Evolutionary conservation across 2,329 filamentous ascomycete genomes (phyloP), one percentile per base, ranked within the genome.

Genomic region (Fusarium veterinarium): DNA sequence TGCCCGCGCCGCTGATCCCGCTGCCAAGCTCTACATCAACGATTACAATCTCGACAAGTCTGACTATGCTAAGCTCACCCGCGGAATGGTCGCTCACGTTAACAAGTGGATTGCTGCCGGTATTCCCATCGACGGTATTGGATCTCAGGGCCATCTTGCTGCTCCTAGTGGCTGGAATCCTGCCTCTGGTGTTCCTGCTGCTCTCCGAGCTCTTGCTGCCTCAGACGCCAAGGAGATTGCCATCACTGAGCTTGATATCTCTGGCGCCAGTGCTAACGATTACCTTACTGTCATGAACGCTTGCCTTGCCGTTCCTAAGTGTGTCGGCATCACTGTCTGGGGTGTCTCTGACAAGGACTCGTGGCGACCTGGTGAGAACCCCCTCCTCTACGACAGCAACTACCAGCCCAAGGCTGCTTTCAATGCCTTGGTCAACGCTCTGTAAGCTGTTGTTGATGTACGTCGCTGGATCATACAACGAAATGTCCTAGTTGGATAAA

Each of bases 11-110:
- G 91, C 90, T 69, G 92, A 94, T 79, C 91, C 92, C 5, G 76
- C 81, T 62, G 91, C 90, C 6, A 91, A 91, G 81, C 85, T 94
- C 42, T 95, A 93, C 84, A 92, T 94, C 83, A 95, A 94, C 81
- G 92, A 94, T 80, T 89, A 87, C 82, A 92, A 92, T 83, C 86
- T 92, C 58, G 91, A 92, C 81, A 84, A 81, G 46, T 86, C 90
- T 23, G 85, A 75, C 72, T 86, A 87, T 75, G 83, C 86, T 71
- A 94, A 94, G 84, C 88, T 92, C 75, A 82, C 75, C 28, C 23
- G 5, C 2, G 85, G 85, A 51, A 88, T 92, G 84, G 84, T 87
- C 8, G 79, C 78, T 40, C 83, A 90, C 76, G 91, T 94, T 73
- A 87, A 88, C 77, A 87, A 90, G 77, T 92, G 91, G 90, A 76